These are phyloP conservation scores for Rhizopogon vinicolor DNA, from an alignment of 768 basidiomycete genomes.

Conservation along the genomic window DNA sequence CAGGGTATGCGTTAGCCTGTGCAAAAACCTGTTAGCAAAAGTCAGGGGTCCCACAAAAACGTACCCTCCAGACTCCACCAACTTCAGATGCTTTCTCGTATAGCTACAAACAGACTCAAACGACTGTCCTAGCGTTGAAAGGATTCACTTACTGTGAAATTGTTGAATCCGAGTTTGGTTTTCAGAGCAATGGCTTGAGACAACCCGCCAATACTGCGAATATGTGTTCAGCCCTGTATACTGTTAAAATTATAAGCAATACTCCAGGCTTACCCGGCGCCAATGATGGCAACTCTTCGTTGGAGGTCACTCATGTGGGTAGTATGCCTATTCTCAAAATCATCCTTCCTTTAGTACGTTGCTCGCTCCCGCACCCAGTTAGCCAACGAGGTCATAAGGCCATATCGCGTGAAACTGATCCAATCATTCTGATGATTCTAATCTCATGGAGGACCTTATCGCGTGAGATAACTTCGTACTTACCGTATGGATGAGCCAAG, in stretches of 20 bases:
- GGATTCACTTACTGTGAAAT: constrained; percentile 33
- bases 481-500: too few relatives aligned
- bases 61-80: constrained; percentile 51
- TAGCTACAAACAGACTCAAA: constrained; percentile 27
- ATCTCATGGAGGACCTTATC: not conserved
- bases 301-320: not conserved
- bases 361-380: not conserved
- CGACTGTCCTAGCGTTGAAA: not conserved
- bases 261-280: constrained; percentile 15
- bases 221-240: not conserved
- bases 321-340: not conserved
- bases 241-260: not conserved
- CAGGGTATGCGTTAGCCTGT: constrained; percentile 27
- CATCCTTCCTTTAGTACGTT: not conserved
- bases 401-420: not conserved
- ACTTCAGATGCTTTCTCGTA: constrained; percentile 41
- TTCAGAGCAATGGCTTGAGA: constrained; percentile 39
- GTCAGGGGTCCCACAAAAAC: constrained; percentile 11
- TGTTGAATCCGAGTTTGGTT: constrained; percentile 28
- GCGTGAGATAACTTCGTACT: not conserved
- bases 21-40: not conserved
- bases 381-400: not conserved
- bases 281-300: constrained; percentile 16
- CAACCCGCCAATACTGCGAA: constrained; percentile 35
- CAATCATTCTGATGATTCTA: not conserved